Evolutionary conservation across 2,329 filamentous ascomycete genomes (phyloP), one percentile per base, ranked within the genome.

Genomic region (Diplodia seriata): DNA sequence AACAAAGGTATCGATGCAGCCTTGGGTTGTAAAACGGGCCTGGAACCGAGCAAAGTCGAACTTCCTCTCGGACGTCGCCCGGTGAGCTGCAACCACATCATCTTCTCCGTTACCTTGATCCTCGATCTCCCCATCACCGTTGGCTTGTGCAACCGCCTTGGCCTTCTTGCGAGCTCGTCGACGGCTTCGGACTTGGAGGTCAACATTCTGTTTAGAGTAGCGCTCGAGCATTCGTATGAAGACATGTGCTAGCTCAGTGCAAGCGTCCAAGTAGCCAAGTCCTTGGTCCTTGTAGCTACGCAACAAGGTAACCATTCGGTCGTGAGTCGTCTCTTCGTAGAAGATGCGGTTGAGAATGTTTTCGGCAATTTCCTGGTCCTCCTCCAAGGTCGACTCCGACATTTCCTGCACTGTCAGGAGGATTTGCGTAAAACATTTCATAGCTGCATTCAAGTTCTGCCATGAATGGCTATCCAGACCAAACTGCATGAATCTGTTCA

Each of bases 321-420:
- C 94, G 74, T 99, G 94, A 0, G 94, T 97, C 0, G 92, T 88
- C 75, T 98, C 93, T 79, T 99, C 95, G 80, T 99, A 99, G 78
- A 99, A 99, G n/a, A 99, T 92, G 70, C 94, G 92, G 74, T 91
- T 96, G 64, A 97, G 88, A 14, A 97, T 97, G 73, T 99, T 99
- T 76, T 99, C 94, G 0, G 95, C 94, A 76, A 99, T 98, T 73
- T 98, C 95, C 75, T 97, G 91, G 72, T 99, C 92, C n/a, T 97
- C 94, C 70, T 97, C 94, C 36, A 92, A 86, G 0, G 87, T 85
- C 1, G 92, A 95, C 56, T 91, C 88, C 1, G 89, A 85, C 94
- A 99, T 98, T 70, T 96, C 92, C 74, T 97, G 93, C 2, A 98
- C 91, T 0, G 94, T 97, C 31, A 97, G 85, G 23, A 97, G 84